These are phyloP conservation scores for Penicillium simplicissimum DNA, from an alignment of 495 filamentous ascomycete species.

Conservation along the genomic window DNA sequence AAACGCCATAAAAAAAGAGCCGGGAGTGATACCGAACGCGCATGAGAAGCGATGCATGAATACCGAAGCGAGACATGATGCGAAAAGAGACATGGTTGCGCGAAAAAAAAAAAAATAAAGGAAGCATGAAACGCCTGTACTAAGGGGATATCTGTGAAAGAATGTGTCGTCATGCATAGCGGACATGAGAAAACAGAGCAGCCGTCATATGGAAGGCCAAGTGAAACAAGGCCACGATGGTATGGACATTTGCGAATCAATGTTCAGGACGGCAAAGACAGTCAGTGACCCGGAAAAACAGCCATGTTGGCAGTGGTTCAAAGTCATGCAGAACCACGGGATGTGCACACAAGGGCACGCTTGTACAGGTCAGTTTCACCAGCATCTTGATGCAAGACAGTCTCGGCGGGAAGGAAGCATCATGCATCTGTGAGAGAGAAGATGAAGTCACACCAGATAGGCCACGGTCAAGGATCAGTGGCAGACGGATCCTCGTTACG, in stretches of 20 bases:
- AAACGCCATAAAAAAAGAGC: conserved; percentile 12
- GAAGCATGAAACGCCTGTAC: not conserved
- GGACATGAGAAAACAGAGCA: conserved; percentile 7
- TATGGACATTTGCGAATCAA: not conserved
- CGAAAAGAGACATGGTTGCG: not conserved
- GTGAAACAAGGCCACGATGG: not conserved
- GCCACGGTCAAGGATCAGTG: not conserved
- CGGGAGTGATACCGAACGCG: conserved; percentile 4
- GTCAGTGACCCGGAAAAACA: conserved; percentile 9
- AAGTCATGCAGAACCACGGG: not conserved
- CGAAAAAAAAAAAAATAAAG: not conserved
- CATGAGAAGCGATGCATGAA: conserved; percentile 10
- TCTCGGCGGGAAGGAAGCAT: not conserved
- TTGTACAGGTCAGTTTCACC: conserved; percentile 2
- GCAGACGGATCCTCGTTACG: not conserved
- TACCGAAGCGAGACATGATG: conserved; percentile 1
- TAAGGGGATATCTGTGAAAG: not conserved
- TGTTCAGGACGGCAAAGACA: too few relatives aligned
- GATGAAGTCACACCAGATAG: not conserved
- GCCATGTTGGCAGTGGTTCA: not conserved
- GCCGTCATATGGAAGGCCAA: conserved; percentile 2
- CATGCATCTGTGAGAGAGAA: not conserved
- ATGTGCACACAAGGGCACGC: not conserved
- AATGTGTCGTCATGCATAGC: conserved; percentile 16
- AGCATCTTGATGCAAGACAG: not conserved